Conservation (phyloP, 2,329 filamentous ascomycete species). For the Acarospora socialis region DNA sequence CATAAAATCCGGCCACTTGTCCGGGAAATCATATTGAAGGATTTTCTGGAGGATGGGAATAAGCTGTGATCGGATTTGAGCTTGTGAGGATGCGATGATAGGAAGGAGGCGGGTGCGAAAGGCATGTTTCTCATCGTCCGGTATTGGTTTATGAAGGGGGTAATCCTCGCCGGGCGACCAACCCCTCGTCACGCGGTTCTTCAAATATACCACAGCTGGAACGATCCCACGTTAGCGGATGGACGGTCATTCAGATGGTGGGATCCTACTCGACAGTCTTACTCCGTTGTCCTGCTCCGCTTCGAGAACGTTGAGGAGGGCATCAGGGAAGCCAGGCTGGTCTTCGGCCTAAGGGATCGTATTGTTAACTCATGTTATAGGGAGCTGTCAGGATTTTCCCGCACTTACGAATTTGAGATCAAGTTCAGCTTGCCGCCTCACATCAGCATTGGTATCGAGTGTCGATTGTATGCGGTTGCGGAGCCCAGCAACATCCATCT, state of each 20-base stretch:
- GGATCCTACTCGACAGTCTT: conserved; percentile 67
- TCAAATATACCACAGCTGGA: conserved; percentile 87
- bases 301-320: conserved; percentile 79
- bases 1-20: conserved; percentile 87
- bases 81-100: conserved; percentile 65
- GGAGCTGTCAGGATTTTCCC: not conserved
- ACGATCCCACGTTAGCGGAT: not conserved
- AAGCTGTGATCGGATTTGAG: conserved; percentile 78
- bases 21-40: conserved; percentile 86
- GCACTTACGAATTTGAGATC: conserved; percentile 48
- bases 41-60: conserved; percentile 92
- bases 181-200: conserved; percentile 88
- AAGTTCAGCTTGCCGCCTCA: conserved; percentile 47
- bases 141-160: conserved; percentile 58
- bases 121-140: conserved; percentile 75
- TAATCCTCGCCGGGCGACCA: conserved; percentile 71
- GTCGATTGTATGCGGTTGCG: conserved; percentile 51
- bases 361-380: conserved; percentile 2
- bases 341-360: conserved; percentile 59
- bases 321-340: conserved; percentile 77
- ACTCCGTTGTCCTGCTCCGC: conserved; percentile 73
- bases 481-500: conserved; percentile 47
- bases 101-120: conserved; percentile 83
- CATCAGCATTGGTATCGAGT: conserved; percentile 47
- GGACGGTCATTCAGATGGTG: conserved; percentile 5